phyloP scores from a whole-genome alignment of 805 yeast species.

The Maudiozyma bulderi region DNA sequence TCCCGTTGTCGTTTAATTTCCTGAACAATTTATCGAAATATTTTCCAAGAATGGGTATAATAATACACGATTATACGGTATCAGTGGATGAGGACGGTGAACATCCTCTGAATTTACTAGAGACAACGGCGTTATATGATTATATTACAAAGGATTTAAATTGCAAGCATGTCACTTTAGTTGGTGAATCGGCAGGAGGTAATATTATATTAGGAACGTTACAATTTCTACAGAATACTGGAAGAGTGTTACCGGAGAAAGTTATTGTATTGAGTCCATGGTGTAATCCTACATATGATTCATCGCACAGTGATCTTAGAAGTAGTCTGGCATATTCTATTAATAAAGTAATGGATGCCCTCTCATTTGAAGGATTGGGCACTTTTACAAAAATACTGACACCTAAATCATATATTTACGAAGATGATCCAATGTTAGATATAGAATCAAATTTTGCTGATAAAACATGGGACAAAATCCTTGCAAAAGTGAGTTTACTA shows the following conservation, averaged over 20 bases:
- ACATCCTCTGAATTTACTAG: conserved; percentile 12
- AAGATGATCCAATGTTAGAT: conserved; percentile 10
- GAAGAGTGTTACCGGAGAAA: conserved; percentile 10
- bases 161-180: conserved; percentile 8
- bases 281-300: conserved; percentile 14
- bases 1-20: conserved; percentile 9
- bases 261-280: conserved; percentile 22
- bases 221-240: conserved; percentile 5
- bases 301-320: not conserved
- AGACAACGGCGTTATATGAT: conserved; percentile 9
- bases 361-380: conserved; percentile 8
- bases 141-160: conserved; percentile 4
- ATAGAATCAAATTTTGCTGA: conserved; percentile 13
- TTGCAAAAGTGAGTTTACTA: conserved; percentile 6
- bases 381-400: conserved; percentile 1
- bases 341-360: conserved; percentile 6
- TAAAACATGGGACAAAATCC: conserved; percentile 10
- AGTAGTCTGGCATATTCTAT: conserved; percentile 2
- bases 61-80: conserved; percentile 15
- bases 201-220: conserved; percentile 13
- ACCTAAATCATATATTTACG: not conserved
- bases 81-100: conserved; percentile 3
- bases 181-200: conserved; percentile 27
- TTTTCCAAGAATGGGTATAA: conserved; percentile 11
- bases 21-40: conserved; percentile 8